Percentiles rank a stretch among this genome's conserved stretches.
Evolutionary conservation across 495 filamentous ascomycete genomes (phyloP).

Genomic region (Penicillium longicatenatum): DNA sequence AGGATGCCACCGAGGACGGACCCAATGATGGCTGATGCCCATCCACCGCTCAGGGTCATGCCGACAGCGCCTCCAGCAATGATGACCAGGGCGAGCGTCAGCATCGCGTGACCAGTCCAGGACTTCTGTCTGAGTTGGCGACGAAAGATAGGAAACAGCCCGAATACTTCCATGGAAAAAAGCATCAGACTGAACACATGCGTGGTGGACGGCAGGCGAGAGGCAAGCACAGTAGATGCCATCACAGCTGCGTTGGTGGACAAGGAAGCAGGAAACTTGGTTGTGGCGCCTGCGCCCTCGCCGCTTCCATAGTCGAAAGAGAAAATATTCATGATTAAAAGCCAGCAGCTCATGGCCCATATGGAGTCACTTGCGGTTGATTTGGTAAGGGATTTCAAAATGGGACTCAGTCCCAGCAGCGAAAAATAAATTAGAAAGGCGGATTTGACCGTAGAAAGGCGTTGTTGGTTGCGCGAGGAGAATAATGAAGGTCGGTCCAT

Average conservation of each 20-base stretch:
- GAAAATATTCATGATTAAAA: constrained; percentile 93
- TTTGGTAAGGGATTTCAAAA: constrained; percentile 88
- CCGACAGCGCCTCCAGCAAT: constrained; percentile 78
- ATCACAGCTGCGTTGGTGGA: constrained; percentile 95
- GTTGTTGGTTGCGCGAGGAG: constrained; percentile 64
- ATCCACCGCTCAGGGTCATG: constrained; percentile 70
- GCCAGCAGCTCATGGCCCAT: constrained; percentile 93
- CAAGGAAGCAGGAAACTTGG: constrained; percentile 77
- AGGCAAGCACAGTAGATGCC: constrained; percentile 90
- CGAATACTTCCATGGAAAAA: constrained; percentile 96
- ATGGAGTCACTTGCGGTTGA: constrained; percentile 91
- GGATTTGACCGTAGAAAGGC: constrained; percentile 79
- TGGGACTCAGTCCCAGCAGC: constrained; percentile 86
- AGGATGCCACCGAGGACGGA: constrained; percentile 71
- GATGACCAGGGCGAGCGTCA: constrained; percentile 79
- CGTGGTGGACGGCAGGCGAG: constrained; percentile 80
- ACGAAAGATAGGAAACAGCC: constrained; percentile 92
- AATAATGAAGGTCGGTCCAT: constrained; percentile 38
- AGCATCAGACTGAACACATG: constrained; percentile 95
- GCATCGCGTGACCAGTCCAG: constrained; percentile 76
- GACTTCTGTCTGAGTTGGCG: constrained; percentile 79
- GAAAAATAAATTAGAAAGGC: constrained; percentile 91
- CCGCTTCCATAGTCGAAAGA: constrained; percentile 92
- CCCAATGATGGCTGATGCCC: constrained; percentile 70
- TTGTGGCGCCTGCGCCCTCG: constrained; percentile 46